Percentiles rank a stretch among this genome's conserved stretches.
Evolutionary conservation across 257 asterid genomes (phyloP).

Genomic region (Solanum pennellii): DNA sequence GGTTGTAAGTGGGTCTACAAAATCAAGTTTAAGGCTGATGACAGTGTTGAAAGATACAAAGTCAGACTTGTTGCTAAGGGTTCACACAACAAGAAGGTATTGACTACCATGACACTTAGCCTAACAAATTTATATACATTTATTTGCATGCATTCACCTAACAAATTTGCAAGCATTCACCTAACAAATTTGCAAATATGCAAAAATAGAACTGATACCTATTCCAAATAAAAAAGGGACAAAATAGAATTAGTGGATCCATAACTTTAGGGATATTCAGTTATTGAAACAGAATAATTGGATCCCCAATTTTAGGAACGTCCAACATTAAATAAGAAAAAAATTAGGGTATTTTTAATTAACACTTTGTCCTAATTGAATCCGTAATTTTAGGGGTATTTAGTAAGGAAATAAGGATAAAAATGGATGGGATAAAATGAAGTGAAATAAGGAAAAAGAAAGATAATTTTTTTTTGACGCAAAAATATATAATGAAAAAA

Average conservation of each 20-base stretch:
- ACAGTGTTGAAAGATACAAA: too few species aligned
- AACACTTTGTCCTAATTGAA: background rate
- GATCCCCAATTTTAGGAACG: background rate
- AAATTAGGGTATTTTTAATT: background rate
- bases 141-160: background rate
- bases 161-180: background rate
- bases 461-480: too few species aligned
- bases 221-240: background rate
- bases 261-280: background rate
- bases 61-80: too few species aligned
- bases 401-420: background rate
- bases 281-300: background rate
- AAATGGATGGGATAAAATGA: too few species aligned
- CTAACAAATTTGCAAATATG: background rate
- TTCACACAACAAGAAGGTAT: too few species aligned
- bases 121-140: background rate
- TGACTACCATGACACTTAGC: background rate
- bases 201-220: background rate
- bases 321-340: background rate
- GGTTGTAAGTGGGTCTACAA: too few species aligned
- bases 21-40: too few species aligned
- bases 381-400: background rate
- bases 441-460: background rate
- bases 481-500: too few species aligned
- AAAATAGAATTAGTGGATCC: background rate